Base-by-base conservation (phyloP, 2,329 filamentous ascomycete species). In the Xylariales sp. region DNA sequence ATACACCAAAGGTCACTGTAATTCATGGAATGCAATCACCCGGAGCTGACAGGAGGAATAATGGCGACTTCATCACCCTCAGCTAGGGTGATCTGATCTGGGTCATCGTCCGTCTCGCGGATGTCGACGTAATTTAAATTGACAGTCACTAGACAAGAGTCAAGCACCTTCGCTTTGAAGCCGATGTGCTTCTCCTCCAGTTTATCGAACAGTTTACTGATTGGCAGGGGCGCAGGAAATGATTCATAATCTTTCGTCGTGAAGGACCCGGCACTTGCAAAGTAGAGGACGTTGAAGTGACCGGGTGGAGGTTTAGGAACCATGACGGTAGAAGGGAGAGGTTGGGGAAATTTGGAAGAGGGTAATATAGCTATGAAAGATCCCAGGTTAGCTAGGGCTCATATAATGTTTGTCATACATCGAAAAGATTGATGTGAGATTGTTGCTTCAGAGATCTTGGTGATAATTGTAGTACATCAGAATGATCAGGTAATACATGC, bases 41-140 rank as follows among this genome's bases (percentile, higher is more conserved):
- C 88, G 25, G 88, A 89, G 68, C 88, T 94, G 48, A 94, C 88
- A 8, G 88, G 88, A 23, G 88, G 88, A 40, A 94, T 91, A 24
- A 94, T 84, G 29, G 85, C 88, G 39, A 94, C 86, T 65, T 94
- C 88, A 55, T 94, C 88, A 19, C 83, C 85, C 45, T 78, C 78
- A 36, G 78, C 63, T 40, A 94, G 84, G 40, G 77, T 57, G 18
- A 69, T 49, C 13, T 65, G 64, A 7, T 56, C 54, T 13, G 52
- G 53, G 14, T 63, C 64, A 32, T 61, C 61, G 14, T 60, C 60
- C 21, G 63, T 62, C 28, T 69, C 68, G 5, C 70, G 66, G 10
- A 88, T 51, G 55, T 93, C 85, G 54, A 91, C 80, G 63, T 94
- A 94, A 41, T 87, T 76, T 38, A 91, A 65, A 49, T 94, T 93